Evolutionary conservation across 345 rosid genomes (phyloP).

Genomic region (Populus alba): DNA sequence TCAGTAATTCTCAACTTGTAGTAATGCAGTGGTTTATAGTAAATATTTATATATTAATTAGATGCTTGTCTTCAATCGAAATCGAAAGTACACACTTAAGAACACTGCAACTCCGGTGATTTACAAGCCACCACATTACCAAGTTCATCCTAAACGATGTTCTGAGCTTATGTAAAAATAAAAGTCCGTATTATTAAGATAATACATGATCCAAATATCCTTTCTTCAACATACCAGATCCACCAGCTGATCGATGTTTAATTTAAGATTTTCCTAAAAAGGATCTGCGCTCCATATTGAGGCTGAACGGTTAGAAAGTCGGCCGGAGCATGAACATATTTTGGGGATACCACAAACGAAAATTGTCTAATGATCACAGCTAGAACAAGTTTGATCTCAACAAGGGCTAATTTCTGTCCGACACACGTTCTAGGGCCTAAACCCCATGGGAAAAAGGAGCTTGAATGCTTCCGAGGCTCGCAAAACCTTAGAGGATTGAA

Average conservation of each 20-base stretch:
- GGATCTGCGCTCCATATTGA: conserved; percentile 64
- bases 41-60: too few species aligned
- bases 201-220: background rate
- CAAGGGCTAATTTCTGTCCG: conserved; percentile 24
- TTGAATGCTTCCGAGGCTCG: conserved; percentile 21
- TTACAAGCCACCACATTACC: too few species aligned
- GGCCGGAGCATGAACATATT: conserved; percentile 73
- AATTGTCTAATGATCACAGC: conserved; percentile 54
- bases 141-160: background rate
- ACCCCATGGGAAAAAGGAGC: conserved; percentile 18
- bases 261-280: conserved; percentile 6
- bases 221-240: background rate
- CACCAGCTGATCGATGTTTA: background rate
- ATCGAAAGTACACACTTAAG: too few species aligned
- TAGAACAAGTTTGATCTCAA: conserved; percentile 42
- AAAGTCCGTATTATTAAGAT: background rate
- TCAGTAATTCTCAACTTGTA: too few species aligned
- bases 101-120: too few species aligned
- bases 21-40: too few species aligned
- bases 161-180: background rate
- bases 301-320: conserved; percentile 53
- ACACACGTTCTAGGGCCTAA: conserved; percentile 29
- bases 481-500: conserved; percentile 26
- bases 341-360: conserved; percentile 48
- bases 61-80: too few species aligned